These are phyloP conservation scores for Puccinellia tenuiflora DNA, from an alignment of 176 grass and related monocot species.

Conservation along the genomic window DNA sequence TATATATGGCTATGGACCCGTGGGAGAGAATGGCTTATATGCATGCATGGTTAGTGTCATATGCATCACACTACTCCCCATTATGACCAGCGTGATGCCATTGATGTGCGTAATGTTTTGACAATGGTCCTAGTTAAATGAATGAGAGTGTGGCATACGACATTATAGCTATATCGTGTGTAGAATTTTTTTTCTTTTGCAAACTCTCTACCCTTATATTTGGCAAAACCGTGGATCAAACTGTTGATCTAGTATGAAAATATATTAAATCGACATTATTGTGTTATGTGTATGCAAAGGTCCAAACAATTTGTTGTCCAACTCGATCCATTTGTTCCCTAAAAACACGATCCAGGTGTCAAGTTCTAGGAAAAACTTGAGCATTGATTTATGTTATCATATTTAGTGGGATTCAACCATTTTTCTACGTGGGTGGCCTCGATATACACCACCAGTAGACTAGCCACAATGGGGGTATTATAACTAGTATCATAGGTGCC, in stretches of 20 bases:
- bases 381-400: not conserved
- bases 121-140: not conserved
- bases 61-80: no score
- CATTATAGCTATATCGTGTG: not conserved
- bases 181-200: not conserved
- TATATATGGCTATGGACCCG: not conserved
- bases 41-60: no score
- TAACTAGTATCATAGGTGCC: no score
- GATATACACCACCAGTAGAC: not conserved
- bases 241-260: not conserved
- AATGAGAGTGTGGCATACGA: not conserved
- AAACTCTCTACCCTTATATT: slow-evolving; percentile 14
- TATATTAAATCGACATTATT: not conserved
- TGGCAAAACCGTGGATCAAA: not conserved
- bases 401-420: not conserved
- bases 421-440: not conserved
- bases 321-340: no score
- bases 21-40: not conserved
- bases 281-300: not conserved
- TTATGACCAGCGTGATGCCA: no score
- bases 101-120: not conserved
- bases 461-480: no score
- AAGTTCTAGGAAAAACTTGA: not conserved
- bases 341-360: not conserved
- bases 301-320: not conserved